These are phyloP conservation scores for Tolypocladium sp. DNA, from an alignment of 2,329 filamentous ascomycete species.

Conservation along the genomic window DNA sequence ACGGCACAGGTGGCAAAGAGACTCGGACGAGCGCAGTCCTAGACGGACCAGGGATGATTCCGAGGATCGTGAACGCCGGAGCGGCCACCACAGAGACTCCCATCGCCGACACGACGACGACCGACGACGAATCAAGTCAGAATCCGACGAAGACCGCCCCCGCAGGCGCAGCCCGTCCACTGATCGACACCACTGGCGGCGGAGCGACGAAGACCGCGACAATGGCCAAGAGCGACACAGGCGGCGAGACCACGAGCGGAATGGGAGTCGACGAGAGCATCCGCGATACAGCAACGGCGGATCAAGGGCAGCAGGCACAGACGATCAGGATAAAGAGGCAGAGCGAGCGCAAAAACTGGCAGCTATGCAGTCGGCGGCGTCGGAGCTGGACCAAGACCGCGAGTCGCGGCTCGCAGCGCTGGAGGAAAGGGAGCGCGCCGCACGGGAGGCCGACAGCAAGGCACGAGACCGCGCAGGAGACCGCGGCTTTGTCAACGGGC, in stretches of 20 bases:
- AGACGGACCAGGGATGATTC: conserved; percentile 9
- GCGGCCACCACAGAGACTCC: conserved; percentile 6
- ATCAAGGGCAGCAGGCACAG: conserved; percentile 5
- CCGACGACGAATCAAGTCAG: conserved; percentile 9
- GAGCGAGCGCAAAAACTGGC: conserved; percentile 60
- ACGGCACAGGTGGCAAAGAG: conserved; percentile 12
- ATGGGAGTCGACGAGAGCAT: neutral
- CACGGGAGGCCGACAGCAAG: conserved; percentile 57
- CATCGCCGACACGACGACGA: conserved; percentile 18
- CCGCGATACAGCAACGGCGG: conserved; percentile 4
- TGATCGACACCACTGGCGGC: neutral
- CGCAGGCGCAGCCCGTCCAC: conserved; percentile 1
- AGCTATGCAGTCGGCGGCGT: conserved; percentile 64
- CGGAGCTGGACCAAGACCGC: conserved; percentile 61
- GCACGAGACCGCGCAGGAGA: conserved; percentile 55
- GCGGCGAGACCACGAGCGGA: neutral
- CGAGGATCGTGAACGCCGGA: conserved; percentile 9
- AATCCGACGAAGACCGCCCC: conserved; percentile 6
- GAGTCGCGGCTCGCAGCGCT: conserved; percentile 58
- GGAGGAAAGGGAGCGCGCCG: conserved; percentile 53
- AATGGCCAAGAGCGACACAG: neutral
- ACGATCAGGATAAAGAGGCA: conserved; percentile 31
- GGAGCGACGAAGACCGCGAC: neutral
- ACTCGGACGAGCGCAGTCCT: conserved; percentile 13
- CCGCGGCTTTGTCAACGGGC: conserved; percentile 52